phyloP scores from a whole-genome alignment of 805 yeast genomes.

The Kuraishia capsulata region DNA sequence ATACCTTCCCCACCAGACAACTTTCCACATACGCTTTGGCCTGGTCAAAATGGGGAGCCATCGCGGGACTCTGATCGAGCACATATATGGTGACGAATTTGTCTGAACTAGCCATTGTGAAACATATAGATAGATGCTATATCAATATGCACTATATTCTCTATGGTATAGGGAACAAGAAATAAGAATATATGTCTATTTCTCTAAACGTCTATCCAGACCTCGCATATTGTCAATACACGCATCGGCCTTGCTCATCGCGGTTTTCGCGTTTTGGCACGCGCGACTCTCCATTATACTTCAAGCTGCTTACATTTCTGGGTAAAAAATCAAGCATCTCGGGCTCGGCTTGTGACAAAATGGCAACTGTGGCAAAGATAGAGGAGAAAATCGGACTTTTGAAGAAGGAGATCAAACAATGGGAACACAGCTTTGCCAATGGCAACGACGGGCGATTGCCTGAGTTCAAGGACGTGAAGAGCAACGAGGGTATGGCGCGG shows the following conservation, averaged over 20 bases:
- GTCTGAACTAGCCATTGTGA: constrained; percentile 3
- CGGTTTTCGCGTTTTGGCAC: no score
- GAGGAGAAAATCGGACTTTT: constrained; percentile 10
- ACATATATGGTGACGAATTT: constrained; percentile 20
- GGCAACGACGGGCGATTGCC: constrained; percentile 31
- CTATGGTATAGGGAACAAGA: no score
- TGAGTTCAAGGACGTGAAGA: constrained; percentile 32
- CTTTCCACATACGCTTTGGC: constrained; percentile 28
- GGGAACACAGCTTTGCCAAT: constrained; percentile 40
- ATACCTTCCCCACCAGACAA: not conserved
- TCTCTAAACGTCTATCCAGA: no score
- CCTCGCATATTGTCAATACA: no score
- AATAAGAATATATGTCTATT: no score
- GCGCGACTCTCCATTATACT: no score
- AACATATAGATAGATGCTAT: no score
- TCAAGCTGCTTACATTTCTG: no score
- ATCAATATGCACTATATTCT: no score
- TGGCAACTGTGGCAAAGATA: not conserved
- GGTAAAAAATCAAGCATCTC: no score
- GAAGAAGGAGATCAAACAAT: constrained; percentile 36
- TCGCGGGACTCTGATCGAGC: constrained; percentile 33
- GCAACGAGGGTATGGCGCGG: constrained; percentile 20
- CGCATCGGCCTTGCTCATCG: not conserved
- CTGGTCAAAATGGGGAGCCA: constrained; percentile 23
- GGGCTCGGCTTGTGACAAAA: no score